Evolutionary conservation across 768 basidiomycete species (phyloP).

Genomic region (Russula virescens): DNA sequence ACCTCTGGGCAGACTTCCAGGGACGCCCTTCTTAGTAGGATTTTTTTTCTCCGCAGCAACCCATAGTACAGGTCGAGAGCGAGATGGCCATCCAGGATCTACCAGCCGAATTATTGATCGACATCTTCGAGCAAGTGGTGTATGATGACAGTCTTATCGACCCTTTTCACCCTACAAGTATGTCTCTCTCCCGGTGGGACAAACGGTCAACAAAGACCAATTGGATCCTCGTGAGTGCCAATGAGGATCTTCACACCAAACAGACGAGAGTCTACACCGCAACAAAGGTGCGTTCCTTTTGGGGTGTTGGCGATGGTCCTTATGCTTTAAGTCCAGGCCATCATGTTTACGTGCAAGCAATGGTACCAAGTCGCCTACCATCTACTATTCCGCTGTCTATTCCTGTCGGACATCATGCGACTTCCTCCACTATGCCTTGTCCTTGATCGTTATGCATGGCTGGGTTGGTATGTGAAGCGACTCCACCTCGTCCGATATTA

Average conservation of each 20-base stretch:
- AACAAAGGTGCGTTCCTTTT: conserved; percentile 49
- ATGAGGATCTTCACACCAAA: conserved; percentile 50
- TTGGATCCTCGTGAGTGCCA: conserved; percentile 58
- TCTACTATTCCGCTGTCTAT: conserved; percentile 62
- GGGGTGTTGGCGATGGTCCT: conserved; percentile 3
- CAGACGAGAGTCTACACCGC: conserved; percentile 59
- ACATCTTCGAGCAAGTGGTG: conserved; percentile 65
- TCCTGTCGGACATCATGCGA: conserved; percentile 56
- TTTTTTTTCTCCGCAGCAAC: not conserved
- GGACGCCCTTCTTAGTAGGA: not conserved
- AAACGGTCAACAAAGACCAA: conserved; percentile 38
- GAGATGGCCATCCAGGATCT: conserved; percentile 33
- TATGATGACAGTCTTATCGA: conserved; percentile 67
- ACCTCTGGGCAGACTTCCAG: not conserved
- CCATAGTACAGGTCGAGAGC: not conserved
- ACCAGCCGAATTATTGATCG: conserved; percentile 63
- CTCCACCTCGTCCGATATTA: conserved; percentile 60
- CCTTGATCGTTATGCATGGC: conserved; percentile 45
- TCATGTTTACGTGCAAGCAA: conserved; percentile 58
- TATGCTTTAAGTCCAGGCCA: conserved; percentile 41
- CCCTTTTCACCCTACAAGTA: conserved; percentile 51
- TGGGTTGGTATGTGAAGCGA: conserved; percentile 70
- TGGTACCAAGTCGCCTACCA: conserved; percentile 61
- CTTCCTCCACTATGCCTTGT: conserved; percentile 47
- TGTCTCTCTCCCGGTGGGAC: conserved; percentile 64